Percentiles rank a stretch among this genome's conserved stretches.
phyloP scores from a whole-genome alignment of 2,329 filamentous ascomycete species.

The Pseudogymnoascus sp. region DNA sequence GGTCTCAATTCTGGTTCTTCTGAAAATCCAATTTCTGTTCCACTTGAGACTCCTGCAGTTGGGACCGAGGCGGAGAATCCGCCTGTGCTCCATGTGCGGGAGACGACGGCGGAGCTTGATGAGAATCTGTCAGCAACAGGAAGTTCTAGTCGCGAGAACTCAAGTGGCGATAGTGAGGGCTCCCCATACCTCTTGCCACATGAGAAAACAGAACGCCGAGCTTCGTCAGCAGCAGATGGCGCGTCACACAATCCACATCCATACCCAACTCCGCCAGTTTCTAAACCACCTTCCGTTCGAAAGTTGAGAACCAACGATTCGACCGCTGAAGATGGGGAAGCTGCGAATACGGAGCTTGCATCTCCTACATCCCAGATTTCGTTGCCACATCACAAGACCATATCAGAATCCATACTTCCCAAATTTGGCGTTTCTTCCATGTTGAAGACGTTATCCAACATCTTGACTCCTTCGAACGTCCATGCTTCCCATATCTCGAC shows the following conservation, averaged over 20 bases:
- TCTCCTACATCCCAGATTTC: slow-evolving; percentile 8
- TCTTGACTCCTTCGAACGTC: slow-evolving; percentile 56
- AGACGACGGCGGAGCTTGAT: slow-evolving; percentile 19
- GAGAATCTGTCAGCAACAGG: slow-evolving; percentile 21
- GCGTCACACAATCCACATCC: slow-evolving; percentile 27
- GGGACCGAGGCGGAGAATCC: slow-evolving; percentile 19
- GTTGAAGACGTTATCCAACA: slow-evolving; percentile 54
- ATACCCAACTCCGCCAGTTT: slow-evolving; percentile 54
- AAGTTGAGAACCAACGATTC: slow-evolving; percentile 37
- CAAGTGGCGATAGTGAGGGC: slow-evolving; percentile 21
- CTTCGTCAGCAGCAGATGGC: slow-evolving; percentile 19
- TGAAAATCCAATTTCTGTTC: slow-evolving; percentile 29
- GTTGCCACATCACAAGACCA: slow-evolving; percentile 32
- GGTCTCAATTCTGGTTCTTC: slow-evolving; percentile 64
- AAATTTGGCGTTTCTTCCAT: slow-evolving; percentile 37
- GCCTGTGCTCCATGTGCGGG: slow-evolving; percentile 17
- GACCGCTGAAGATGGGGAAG: slow-evolving; percentile 33
- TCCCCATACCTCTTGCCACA: slow-evolving; percentile 17
- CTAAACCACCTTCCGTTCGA: slow-evolving; percentile 39
- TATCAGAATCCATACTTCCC: slow-evolving; percentile 37
- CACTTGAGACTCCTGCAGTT: slow-evolving; percentile 24
- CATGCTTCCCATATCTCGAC: slow-evolving; percentile 64
- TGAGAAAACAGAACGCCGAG: slow-evolving; percentile 21
- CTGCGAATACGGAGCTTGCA: slow-evolving; percentile 25
- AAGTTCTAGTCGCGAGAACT: slow-evolving; percentile 22